A percentile compares a stretch with the other conserved stretches of the same genome.
phyloP scores from a whole-genome alignment of 306 rosid species.

The Ceratonia siliqua region DNA sequence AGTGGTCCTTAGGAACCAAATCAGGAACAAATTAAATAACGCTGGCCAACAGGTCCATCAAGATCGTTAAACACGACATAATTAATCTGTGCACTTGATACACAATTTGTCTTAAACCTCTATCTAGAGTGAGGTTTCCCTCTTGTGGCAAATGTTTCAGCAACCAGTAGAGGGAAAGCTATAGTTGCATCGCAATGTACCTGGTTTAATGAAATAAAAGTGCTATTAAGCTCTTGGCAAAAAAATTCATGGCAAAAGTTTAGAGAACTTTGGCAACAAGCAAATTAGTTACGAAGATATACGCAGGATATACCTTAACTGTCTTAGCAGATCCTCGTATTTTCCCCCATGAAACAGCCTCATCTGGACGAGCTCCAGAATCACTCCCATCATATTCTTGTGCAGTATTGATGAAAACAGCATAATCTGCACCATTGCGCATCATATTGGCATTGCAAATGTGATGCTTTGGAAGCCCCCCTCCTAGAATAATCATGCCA shows the following conservation, averaged over 20 bases:
- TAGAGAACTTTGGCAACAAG: constrained; percentile 14
- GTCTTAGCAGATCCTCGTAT: constrained; percentile 83
- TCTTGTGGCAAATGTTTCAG: constrained; percentile 71
- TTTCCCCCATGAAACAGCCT: constrained; percentile 96
- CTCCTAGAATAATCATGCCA: constrained; percentile 89
- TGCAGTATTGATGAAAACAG: constrained; percentile 85
- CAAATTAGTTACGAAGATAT: not conserved
- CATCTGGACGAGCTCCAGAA: constrained; percentile 93
- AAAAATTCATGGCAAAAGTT: not conserved
- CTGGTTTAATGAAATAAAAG: constrained; percentile 41
- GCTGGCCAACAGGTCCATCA: constrained; percentile 1
- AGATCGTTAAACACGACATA: constrained; percentile 2
- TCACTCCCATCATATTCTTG: constrained; percentile 97
- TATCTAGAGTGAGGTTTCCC: constrained; percentile 28
- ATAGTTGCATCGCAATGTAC: constrained; percentile 90
- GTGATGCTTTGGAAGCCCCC: constrained; percentile 97
- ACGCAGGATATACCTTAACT: constrained; percentile 63
- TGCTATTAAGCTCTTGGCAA: not conserved
- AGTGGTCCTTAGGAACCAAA: not conserved
- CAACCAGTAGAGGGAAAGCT: constrained; percentile 79
- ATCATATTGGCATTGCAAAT: constrained; percentile 99
- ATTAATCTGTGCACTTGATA: constrained; percentile 10
- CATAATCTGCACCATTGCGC: constrained; percentile 97
- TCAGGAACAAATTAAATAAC: constrained; percentile 2
- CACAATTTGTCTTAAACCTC: not conserved